Evolutionary conservation across 73 alveolate species (phyloP).

Genomic region (Blepharisma japonicum): DNA sequence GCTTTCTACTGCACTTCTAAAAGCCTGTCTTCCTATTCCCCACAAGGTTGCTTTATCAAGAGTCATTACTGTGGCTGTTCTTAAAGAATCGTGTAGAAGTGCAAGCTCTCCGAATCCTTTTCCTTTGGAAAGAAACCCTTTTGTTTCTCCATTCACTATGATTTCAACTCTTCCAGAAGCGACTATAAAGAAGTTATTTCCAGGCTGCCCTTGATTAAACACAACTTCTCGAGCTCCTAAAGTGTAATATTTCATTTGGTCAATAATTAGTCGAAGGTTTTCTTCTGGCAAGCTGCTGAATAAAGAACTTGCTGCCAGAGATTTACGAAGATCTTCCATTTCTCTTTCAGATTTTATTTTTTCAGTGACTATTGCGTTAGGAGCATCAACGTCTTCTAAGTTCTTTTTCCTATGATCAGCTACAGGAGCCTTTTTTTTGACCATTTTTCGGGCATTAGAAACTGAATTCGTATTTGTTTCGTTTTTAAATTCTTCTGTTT

Average conservation of each 20-base stretch:
- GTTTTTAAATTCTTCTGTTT: no score
- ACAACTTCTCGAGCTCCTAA: constrained; percentile 6
- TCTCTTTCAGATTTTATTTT: constrained; percentile 7
- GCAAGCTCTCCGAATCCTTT: constrained; percentile 94
- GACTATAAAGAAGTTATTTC: constrained; percentile 10
- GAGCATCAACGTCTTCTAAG: no score
- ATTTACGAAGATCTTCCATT: background rate
- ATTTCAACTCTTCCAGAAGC: constrained; percentile 28
- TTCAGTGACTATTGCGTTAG: background rate
- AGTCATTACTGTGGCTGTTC: constrained; percentile 87
- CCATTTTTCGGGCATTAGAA: no score
- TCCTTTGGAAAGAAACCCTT: constrained; percentile 44
- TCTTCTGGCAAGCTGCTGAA: constrained; percentile 14
- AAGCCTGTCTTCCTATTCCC: constrained; percentile 44
- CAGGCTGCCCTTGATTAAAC: constrained; percentile 14
- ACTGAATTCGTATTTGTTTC: no score
- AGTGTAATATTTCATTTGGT: background rate
- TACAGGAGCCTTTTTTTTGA: no score
- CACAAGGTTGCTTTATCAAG: constrained; percentile 69
- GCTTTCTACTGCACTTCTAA: constrained; percentile 1
- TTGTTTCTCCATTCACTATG: constrained; percentile 21
- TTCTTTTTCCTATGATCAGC: no score
- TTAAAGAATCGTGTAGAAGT: constrained; percentile 78
- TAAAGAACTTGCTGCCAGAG: background rate
- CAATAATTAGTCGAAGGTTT: background rate